Base-by-base conservation (phyloP, 805 yeast species). In the Metschnikowia koreensis region DNA sequence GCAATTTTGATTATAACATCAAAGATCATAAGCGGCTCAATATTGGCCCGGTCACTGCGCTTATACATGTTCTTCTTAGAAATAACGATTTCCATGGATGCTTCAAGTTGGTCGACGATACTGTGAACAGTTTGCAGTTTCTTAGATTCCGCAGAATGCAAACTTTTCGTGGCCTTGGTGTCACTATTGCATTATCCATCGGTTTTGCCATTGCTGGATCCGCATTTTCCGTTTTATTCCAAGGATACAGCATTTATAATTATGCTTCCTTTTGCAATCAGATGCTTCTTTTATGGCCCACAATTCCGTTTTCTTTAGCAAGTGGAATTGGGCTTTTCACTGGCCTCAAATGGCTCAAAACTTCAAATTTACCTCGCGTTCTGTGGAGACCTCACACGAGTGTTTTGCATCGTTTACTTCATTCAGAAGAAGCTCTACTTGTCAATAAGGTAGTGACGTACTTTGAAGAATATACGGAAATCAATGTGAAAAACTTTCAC, bases 381-480 rank as follows among this genome's bases (percentile, higher is more conserved):
- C 66, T 73, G 29, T 73, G 76, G 77, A 48, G 79, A 39, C 63
- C 64, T 6, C 70, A 75, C 48, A 67, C 65, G 13, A 57, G 63
- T 2, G 36, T 60, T 7, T 39, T 61, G 26, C 59, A 68, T 51
- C 68, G 71, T 15, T 57, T 59, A 28, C 41, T 61, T 7, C 73
- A 71, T 49, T 59, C 62, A 9, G 66, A 66, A 10, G 78, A 74
- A 52, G 55, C 73, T 7, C 41, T 63, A 4, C 49, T 61, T 8
- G 62, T 70, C 12, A 71, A 72, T 53, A 64, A 66, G 47, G 66
- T 75, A 27, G 62, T 75, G 49, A 66, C 67, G 8, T 69, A 71
- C 51, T 75, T 69, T 48, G 79, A 76, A 55, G 80, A 76, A 60
- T 63, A 67, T 52, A 68, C 68, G 50, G 80, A 76, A 49, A 59